These are phyloP conservation scores for Ampelomyces quisqualis DNA, from an alignment of 2,329 filamentous ascomycete genomes.

Conservation along the genomic window DNA sequence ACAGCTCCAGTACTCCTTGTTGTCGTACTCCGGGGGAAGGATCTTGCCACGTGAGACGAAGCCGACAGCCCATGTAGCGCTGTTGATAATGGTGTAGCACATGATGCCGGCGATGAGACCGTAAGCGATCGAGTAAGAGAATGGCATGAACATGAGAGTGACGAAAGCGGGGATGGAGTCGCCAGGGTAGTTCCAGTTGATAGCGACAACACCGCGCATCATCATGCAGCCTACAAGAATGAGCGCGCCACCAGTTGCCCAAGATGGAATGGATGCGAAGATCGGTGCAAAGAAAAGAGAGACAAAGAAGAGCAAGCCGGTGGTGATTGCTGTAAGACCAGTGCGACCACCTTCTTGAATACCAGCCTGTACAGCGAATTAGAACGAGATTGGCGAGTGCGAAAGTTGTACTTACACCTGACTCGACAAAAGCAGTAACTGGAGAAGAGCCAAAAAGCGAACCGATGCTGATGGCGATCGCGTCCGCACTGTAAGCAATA, in stretches of 20 bases:
- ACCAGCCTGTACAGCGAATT: conserved; percentile 52
- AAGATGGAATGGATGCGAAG: conserved; percentile 84
- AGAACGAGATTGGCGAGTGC: not conserved
- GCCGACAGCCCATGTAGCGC: conserved; percentile 54
- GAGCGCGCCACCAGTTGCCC: conserved; percentile 86
- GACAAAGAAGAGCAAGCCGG: conserved; percentile 75
- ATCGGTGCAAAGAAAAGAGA: conserved; percentile 88
- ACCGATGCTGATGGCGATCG: conserved; percentile 76
- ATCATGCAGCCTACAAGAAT: conserved; percentile 85
- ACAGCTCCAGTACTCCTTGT: conserved; percentile 36
- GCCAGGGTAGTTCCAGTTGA: conserved; percentile 82
- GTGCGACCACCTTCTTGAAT: conserved; percentile 85
- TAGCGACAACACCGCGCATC: conserved; percentile 73
- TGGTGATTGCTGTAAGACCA: conserved; percentile 74
- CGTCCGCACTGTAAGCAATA: conserved; percentile 80
- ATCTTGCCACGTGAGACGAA: conserved; percentile 17
- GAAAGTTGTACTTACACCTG: conserved; percentile 56
- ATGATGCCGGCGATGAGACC: conserved; percentile 79
- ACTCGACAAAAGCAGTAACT: conserved; percentile 84
- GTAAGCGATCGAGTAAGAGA: conserved; percentile 85
- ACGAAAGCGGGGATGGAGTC: conserved; percentile 83
- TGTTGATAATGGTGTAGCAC: conserved; percentile 75
- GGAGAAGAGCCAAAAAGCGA: conserved; percentile 75
- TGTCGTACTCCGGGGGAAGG: conserved; percentile 29
- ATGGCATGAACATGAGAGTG: conserved; percentile 82